phyloP scores from a whole-genome alignment of 1,284 basidiomycete species.

The Omphalotus olearius region DNA sequence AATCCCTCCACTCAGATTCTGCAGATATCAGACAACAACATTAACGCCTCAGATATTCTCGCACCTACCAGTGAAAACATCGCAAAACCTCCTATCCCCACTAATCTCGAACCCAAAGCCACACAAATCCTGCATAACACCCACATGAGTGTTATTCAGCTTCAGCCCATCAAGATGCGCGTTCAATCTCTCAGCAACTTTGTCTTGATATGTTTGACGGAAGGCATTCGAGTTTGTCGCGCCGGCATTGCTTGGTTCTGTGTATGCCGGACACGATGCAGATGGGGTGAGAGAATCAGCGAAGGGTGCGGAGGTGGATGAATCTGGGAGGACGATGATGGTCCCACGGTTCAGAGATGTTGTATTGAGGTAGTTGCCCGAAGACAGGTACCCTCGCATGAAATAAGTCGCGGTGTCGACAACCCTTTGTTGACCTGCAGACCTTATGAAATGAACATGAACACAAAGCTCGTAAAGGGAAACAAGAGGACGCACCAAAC shows the following conservation, averaged over 20 bases:
- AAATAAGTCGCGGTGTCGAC: conserved; percentile 38
- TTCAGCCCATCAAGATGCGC: conserved; percentile 28
- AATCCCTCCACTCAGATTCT: conserved; percentile 55
- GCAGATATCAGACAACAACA: conserved; percentile 19
- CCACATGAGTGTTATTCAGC: conserved; percentile 30
- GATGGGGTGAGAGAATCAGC: conserved; percentile 40
- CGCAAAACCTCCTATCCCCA: conserved; percentile 37
- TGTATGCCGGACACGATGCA: conserved; percentile 32
- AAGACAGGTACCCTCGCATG: conserved; percentile 36
- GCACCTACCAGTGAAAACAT: conserved; percentile 27
- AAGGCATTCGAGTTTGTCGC: conserved; percentile 24
- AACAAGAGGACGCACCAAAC: conserved; percentile 31
- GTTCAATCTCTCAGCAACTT: conserved; percentile 32
- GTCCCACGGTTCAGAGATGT: conserved; percentile 28
- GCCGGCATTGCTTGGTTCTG: conserved; percentile 24
- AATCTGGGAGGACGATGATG: conserved; percentile 34
- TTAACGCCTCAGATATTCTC: not conserved
- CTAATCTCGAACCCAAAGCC: conserved; percentile 34
- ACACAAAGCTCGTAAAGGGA: not conserved
- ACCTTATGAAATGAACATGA: conserved; percentile 14
- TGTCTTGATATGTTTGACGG: conserved; percentile 27
- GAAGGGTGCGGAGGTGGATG: conserved; percentile 24
- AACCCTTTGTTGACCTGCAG: conserved; percentile 36
- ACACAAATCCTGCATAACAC: conserved; percentile 40
- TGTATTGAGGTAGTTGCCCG: conserved; percentile 33